A percentile compares a stretch with the other conserved stretches of the same genome.
These are phyloP conservation scores for Salix purpurea DNA, from an alignment of 345 rosid genomes.

Conservation along the genomic window DNA sequence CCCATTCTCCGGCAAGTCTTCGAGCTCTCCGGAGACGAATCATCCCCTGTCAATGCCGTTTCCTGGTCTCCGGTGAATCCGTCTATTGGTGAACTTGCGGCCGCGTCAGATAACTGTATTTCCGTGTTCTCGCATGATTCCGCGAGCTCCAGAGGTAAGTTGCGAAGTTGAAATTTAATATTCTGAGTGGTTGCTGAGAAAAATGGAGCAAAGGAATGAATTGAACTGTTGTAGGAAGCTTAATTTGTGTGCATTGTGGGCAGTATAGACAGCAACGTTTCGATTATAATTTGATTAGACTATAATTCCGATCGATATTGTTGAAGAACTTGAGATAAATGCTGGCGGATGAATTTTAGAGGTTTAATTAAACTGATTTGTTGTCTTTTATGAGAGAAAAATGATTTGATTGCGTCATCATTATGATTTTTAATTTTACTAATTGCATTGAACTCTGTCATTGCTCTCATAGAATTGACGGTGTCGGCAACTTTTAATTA, in stretches of 20 bases:
- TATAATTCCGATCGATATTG: too few relatives aligned
- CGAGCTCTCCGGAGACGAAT: conserved; percentile 48
- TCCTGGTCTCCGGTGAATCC: conserved; percentile 75
- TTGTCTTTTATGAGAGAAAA: too few relatives aligned
- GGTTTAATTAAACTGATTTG: too few relatives aligned
- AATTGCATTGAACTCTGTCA: not conserved
- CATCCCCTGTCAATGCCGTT: conserved; percentile 53
- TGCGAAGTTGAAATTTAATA: not conserved
- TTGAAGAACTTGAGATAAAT: too few relatives aligned
- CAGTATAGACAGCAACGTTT: too few relatives aligned
- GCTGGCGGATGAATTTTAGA: too few relatives aligned
- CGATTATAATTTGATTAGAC: too few relatives aligned
- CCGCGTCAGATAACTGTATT: conserved; percentile 53
- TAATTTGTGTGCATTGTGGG: too few relatives aligned
- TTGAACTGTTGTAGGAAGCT: too few relatives aligned
- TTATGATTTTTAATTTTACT: not conserved
- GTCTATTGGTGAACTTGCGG: conserved; percentile 78
- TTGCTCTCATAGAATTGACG: not conserved
- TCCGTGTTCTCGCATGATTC: conserved; percentile 47
- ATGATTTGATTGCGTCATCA: too few relatives aligned
- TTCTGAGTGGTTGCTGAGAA: too few relatives aligned
- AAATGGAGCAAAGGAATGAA: too few relatives aligned
- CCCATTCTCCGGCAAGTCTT: conserved; percentile 74
- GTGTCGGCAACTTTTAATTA: conserved; percentile 2
- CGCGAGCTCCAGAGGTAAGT: conserved; percentile 43